These are phyloP conservation scores for Coemansia pectinata DNA, from an alignment of 192 early-diverging fungal species.

Conservation along the genomic window DNA sequence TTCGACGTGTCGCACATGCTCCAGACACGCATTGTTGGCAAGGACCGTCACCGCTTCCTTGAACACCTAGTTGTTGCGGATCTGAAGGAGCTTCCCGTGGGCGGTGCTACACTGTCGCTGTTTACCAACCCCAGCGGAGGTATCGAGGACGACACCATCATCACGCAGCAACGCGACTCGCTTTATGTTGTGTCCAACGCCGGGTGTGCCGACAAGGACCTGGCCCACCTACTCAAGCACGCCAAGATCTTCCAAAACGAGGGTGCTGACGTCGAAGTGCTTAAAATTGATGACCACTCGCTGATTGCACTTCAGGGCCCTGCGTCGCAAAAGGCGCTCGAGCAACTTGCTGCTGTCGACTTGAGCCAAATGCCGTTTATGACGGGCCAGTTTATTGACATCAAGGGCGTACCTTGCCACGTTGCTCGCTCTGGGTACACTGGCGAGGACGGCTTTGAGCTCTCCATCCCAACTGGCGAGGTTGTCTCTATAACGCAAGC, in stretches of 20 bases:
- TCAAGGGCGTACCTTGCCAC: slow-evolving; percentile 79
- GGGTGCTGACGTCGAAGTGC: slow-evolving; percentile 88
- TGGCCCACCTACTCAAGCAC: slow-evolving; percentile 81
- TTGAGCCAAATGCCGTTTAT: slow-evolving; percentile 87
- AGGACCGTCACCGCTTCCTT: slow-evolving; percentile 84
- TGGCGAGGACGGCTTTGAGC: slow-evolving; percentile 99
- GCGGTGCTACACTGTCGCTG: slow-evolving; percentile 81
- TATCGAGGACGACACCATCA: slow-evolving; percentile 97
- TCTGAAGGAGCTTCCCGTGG: slow-evolving; percentile 74
- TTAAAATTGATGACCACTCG: slow-evolving; percentile 82
- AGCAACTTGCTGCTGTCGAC: slow-evolving; percentile 56
- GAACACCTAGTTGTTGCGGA: slow-evolving; percentile 90
- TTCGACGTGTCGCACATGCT: slow-evolving; percentile 99
- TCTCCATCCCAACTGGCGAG: slow-evolving; percentile 80
- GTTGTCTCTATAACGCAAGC: slow-evolving; percentile 67
- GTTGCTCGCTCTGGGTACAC: slow-evolving; percentile 98
- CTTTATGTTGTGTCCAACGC: slow-evolving; percentile 96
- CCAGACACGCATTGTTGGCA: slow-evolving; percentile 86
- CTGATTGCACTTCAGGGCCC: slow-evolving; percentile 95
- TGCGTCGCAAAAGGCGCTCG: slow-evolving; percentile 70
- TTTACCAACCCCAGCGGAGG: slow-evolving; percentile 97
- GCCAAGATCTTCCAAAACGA: slow-evolving; percentile 77
- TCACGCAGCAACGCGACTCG: slow-evolving; percentile 80
- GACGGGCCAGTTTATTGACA: slow-evolving; percentile 69
- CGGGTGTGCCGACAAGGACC: slow-evolving; percentile 95